phyloP scores from a whole-genome alignment of 345 rosid genomes.

The Linum trigynum region DNA sequence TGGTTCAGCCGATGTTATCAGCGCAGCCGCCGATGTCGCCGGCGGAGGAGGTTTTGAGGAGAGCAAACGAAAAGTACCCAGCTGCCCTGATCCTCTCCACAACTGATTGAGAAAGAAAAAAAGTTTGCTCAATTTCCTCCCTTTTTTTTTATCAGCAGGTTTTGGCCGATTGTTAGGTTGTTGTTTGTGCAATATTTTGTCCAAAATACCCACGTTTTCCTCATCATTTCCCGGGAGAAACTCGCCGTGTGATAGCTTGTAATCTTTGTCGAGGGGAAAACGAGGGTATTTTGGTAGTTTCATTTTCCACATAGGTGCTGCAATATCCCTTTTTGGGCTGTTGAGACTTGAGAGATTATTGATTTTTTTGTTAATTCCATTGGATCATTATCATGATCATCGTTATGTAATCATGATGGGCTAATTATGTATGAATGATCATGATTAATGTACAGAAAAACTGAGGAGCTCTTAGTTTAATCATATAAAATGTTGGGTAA shows the following conservation, averaged over 20 bases:
- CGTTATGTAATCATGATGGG: too few species aligned
- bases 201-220: conserved; percentile 63
- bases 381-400: too few species aligned
- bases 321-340: background rate
- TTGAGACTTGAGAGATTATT: too few species aligned
- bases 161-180: background rate
- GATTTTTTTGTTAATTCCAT: too few species aligned
- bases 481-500: too few species aligned
- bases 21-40: conserved; percentile 13
- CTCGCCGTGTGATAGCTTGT: conserved; percentile 1
- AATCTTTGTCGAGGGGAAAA: conserved; percentile 32
- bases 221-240: conserved; percentile 17
- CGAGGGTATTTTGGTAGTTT: conserved; percentile 46
- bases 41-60: conserved; percentile 36
- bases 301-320: background rate
- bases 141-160: background rate
- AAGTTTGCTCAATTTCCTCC: conserved; percentile 8
- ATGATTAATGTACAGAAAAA: too few species aligned
- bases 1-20: background rate
- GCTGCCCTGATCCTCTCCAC: conserved; percentile 94
- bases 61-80: conserved; percentile 69
- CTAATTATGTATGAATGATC: too few species aligned
- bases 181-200: conserved; percentile 11
- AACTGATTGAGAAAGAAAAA: conserved; percentile 34
- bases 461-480: too few species aligned